Conservation (phyloP, 169 alveolate species). For the Eimeria brunetti region DNA sequence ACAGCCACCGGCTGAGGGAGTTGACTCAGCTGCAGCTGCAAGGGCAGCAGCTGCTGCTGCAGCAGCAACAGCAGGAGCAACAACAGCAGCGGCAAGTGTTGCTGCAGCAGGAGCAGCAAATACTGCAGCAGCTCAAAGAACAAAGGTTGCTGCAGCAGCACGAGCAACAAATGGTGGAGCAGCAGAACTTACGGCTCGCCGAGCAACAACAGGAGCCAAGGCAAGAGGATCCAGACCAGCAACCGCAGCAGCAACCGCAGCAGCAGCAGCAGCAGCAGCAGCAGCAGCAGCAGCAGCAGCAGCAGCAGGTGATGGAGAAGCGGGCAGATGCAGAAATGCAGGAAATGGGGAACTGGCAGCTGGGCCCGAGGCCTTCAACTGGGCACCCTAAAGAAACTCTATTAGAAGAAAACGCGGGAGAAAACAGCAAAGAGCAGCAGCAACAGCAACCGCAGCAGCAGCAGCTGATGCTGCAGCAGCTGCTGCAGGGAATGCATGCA, state of each 20-base stretch:
- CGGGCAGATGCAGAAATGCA: neutral
- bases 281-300: conserved; percentile 30
- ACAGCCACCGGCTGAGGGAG: neutral
- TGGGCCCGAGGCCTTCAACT: neutral
- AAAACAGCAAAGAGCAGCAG: neutral
- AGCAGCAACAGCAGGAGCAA: neutral
- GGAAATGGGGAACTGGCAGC: neutral
- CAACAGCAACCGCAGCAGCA: conserved; percentile 33
- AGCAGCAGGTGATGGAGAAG: neutral
- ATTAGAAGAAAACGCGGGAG: neutral
- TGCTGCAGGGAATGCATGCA: neutral
- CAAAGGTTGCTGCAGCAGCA: conserved; percentile 34
- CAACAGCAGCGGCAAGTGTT: neutral
- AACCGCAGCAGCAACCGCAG: neutral
- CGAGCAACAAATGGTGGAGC: neutral
- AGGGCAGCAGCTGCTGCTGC: neutral
- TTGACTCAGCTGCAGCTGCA: neutral
- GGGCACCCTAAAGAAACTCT: neutral
- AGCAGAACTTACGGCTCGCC: conserved; percentile 8
- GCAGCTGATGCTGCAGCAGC: neutral
- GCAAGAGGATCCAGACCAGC: neutral
- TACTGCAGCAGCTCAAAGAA: neutral
- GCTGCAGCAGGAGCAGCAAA: conserved; percentile 37
- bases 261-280: neutral
- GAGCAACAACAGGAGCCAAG: neutral